phyloP scores from a whole-genome alignment of 352 stramenopile species.

The Phytopythium ostracodes region DNA sequence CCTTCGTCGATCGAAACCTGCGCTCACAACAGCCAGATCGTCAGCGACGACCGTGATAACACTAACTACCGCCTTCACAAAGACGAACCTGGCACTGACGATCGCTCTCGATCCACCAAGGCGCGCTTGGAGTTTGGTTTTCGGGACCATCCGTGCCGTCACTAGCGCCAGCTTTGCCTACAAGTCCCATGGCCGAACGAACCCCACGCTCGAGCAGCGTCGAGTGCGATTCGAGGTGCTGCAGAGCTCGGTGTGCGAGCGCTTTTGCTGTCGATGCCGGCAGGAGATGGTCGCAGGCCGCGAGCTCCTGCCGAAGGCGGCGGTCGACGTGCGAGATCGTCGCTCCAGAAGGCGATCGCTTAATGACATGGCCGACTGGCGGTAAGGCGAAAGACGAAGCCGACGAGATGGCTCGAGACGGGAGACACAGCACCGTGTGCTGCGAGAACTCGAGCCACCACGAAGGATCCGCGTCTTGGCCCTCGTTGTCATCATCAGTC shows the following conservation, averaged over 20 bases:
- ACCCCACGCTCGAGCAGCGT: conserved; percentile 16
- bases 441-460: background rate
- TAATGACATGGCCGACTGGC: background rate
- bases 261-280: conserved; percentile 9
- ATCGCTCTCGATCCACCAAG: background rate
- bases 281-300: conserved; percentile 28
- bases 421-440: background rate
- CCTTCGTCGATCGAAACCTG: conserved; percentile 1
- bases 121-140: conserved; percentile 18
- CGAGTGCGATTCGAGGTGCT: conserved; percentile 17
- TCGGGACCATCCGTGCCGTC: background rate
- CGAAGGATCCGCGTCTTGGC: background rate
- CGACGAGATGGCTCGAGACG: background rate
- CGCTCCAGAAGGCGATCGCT: background rate
- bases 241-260: conserved; percentile 5
- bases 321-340: conserved; percentile 13
- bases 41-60: too few species aligned
- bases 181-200: conserved; percentile 14
- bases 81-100: background rate
- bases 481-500: background rate
- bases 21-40: background rate
- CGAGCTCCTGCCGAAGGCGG: conserved; percentile 16
- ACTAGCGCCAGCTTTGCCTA: background rate
- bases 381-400: background rate
- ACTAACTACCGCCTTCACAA: background rate